phyloP scores from a whole-genome alignment of 306 rosid species.

The Begonia fuchsioides region DNA sequence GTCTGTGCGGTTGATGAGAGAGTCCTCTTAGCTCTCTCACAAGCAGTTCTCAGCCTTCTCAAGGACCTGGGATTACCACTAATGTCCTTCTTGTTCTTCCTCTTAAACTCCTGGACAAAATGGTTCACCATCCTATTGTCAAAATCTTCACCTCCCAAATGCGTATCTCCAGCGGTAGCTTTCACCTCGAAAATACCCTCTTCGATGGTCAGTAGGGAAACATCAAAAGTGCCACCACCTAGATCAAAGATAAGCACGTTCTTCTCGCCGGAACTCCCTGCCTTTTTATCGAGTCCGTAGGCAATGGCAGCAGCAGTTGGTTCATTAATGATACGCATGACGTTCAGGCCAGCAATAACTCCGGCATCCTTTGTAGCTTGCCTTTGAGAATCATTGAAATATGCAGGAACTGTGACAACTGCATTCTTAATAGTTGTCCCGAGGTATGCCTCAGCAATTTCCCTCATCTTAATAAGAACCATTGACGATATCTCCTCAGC shows the following conservation, averaged over 20 bases:
- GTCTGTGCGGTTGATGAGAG: constrained; percentile 22
- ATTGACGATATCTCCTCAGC: constrained; percentile 27
- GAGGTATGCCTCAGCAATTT: constrained; percentile 22
- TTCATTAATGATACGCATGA: constrained; percentile 25
- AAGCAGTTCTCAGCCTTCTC: constrained; percentile 18
- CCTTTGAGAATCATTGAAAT: constrained; percentile 20
- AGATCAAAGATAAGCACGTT: constrained; percentile 29
- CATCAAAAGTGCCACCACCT: constrained; percentile 27
- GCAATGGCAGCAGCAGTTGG: constrained; percentile 28
- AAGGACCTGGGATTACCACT: constrained; percentile 17
- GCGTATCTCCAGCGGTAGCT: constrained; percentile 23
- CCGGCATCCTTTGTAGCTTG: constrained; percentile 31
- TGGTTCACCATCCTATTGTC: constrained; percentile 22
- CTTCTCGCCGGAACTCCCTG: constrained; percentile 3
- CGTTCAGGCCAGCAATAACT: constrained; percentile 19
- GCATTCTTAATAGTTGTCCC: constrained; percentile 16
- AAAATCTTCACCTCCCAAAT: constrained; percentile 29
- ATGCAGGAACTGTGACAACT: constrained; percentile 28
- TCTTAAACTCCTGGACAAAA: constrained; percentile 22
- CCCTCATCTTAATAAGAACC: constrained; percentile 23
- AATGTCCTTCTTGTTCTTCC: constrained; percentile 22
- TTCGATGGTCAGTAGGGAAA: constrained; percentile 23
- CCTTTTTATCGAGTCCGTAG: constrained; percentile 26
- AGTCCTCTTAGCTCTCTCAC: constrained; percentile 33
- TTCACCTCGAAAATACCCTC: constrained; percentile 22